Evolutionary conservation across 208 protist species (phyloP), one percentile per base, ranked within the genome.

Genomic region (Leishmania major): DNA sequence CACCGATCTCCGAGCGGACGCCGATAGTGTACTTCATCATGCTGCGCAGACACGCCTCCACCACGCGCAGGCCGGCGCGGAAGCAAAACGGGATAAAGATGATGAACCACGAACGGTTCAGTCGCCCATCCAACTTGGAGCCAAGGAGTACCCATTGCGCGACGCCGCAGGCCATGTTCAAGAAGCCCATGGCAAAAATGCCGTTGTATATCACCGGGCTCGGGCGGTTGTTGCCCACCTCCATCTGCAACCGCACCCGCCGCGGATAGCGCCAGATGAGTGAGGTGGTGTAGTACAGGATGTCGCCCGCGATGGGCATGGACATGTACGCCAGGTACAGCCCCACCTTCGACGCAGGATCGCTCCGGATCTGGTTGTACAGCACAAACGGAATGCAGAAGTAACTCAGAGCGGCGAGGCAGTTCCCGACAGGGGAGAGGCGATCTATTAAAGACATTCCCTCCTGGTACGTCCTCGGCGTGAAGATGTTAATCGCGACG

Each of bases 191-290:
- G 17, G 93, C 43, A 81, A 96, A 95, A 79, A 96, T 94, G 67
- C 93, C 92, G 62, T 89, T 90, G 81, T 86, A 92, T 66, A 97
- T 84, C n/a, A 91, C 67, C 13, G 78, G 71, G 80, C 81, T 91
- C 13, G 90, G 91, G 17, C 83, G 76, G 76, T 89, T 94, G 82
- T 89, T 75, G 57, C 88, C 89, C 3, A 96, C 88, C 78, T 95
- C 86, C 93, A 96, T 95, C 73, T 93, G 89, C 75, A 91, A 80
- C 49, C 92, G 93, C 59, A 94, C 49, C 64, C 86, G 83, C 47
- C 87, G 81, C 40, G 95, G 95, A 92, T 91, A 96, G 74, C 93
- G 92, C 93, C 95, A 97, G 76, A 95, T 92, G 80, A 96, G 84
- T n/a, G 95, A 96, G 62, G 91, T 92, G 49, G 91, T 62, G 82